phyloP scores from a whole-genome alignment of 2,329 filamentous ascomycete genomes.

The Calonectria henricotiae region DNA sequence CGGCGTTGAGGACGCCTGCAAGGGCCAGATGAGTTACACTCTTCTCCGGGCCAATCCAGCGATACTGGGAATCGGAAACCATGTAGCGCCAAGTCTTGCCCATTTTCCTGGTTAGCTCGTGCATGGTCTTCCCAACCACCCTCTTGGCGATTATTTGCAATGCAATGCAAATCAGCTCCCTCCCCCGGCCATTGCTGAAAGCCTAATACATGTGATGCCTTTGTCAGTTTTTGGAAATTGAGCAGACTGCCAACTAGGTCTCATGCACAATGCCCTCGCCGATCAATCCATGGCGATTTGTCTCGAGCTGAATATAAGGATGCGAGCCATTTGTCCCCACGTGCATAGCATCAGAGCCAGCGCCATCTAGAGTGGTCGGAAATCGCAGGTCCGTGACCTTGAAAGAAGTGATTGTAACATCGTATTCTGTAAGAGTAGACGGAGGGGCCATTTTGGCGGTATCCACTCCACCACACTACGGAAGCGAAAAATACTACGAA shows the following conservation, averaged over 20 bases:
- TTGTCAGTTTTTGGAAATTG: neutral
- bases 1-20: slow-evolving; percentile 89
- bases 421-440: slow-evolving; percentile 50
- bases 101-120: slow-evolving; percentile 85
- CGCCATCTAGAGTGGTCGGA: slow-evolving; percentile 94
- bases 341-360: slow-evolving; percentile 97
- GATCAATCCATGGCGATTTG: slow-evolving; percentile 75
- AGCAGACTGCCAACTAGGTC: neutral
- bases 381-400: slow-evolving; percentile 83
- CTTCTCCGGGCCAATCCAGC: slow-evolving; percentile 96
- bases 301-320: slow-evolving; percentile 91
- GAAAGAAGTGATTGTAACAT: slow-evolving; percentile 82
- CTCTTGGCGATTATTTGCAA: slow-evolving; percentile 86
- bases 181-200: slow-evolving; percentile 90
- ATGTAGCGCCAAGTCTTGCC: slow-evolving; percentile 92
- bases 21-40: slow-evolving; percentile 94
- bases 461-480: neutral
- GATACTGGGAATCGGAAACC: slow-evolving; percentile 89
- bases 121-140: slow-evolving; percentile 82
- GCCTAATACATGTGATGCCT: slow-evolving; percentile 61
- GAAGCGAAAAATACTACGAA: neutral
- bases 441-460: slow-evolving; percentile 30
- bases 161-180: slow-evolving; percentile 91
- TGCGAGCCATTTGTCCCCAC: slow-evolving; percentile 92
- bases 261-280: slow-evolving; percentile 83